Base-by-base conservation (phyloP, 495 filamentous ascomycete genomes). In the Penicillium paxilli region DNA sequence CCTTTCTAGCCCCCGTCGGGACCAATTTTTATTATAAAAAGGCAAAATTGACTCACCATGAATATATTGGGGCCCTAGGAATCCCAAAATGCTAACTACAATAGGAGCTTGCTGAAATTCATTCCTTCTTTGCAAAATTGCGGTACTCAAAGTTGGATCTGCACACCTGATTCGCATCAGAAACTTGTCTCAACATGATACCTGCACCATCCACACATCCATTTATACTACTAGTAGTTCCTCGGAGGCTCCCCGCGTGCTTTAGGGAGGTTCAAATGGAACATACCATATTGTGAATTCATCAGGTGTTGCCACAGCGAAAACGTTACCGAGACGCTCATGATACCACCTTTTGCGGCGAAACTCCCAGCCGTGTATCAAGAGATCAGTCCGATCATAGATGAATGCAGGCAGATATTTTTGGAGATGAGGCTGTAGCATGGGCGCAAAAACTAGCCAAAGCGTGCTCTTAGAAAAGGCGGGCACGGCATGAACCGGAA, bases 401-500 rank as follows among this genome's bases (percentile, higher is more conserved):
- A 62, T 23, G 37, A 48, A 56, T 9, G 5, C 23, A 6, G 67
- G 70, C 9, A 70, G 40, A 49, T 58, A 56, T 40, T 44, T 54
- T 52, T 63, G 28, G 10, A 67, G 33, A 0, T 54, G 24, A 1
- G 49, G 62, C 40, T 51, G 42, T 4, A 70, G 33, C 0, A 51
- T 42, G 8, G 66, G 58, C 2, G 47, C 61, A 12, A 68, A 17
- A 22, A 73, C 22, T 49, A 66, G 38, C 63, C 63, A 69, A 4
- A 26, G 10, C 4, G 48, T n/a, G 16, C 44, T 60, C 20, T 48
- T 51, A 20, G 63, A 83, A 21, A 82, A 80, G 23, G 80, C 76
- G 1, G 86, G 83, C 14, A 72, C 66, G 24, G 83, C 64, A 20
- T 79, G 80, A 19, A 90, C 70, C 10, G 84, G 81, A 67, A 85